phyloP scores from a whole-genome alignment of 2,329 filamentous ascomycete genomes.

The Fulvia fulva region DNA sequence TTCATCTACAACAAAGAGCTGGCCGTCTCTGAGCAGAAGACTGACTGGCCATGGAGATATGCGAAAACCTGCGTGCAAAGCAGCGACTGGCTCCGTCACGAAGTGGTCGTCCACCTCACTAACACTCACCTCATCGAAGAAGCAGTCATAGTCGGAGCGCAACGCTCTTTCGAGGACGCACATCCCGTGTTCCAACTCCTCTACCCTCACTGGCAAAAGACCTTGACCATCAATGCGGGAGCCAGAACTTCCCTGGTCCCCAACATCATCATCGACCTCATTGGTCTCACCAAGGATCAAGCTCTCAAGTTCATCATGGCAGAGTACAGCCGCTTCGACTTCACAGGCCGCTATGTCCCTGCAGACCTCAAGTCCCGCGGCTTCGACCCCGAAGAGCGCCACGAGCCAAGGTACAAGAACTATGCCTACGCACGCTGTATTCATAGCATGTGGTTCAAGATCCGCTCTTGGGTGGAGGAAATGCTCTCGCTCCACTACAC shows the following conservation, averaged over 20 bases:
- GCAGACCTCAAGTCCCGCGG: slow-evolving; percentile 44
- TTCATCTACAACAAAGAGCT: slow-evolving; percentile 49
- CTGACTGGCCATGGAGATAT: slow-evolving; percentile 52
- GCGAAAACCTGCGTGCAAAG: slow-evolving; percentile 50
- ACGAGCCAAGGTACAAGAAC: slow-evolving; percentile 43
- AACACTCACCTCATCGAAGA: slow-evolving; percentile 23
- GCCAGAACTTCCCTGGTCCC: slow-evolving; percentile 46
- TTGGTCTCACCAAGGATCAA: slow-evolving; percentile 40
- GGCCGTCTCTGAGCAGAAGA: slow-evolving; percentile 35
- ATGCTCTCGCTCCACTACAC: slow-evolving; percentile 15
- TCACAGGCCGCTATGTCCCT: slow-evolving; percentile 44
- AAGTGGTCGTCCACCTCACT: slow-evolving; percentile 44
- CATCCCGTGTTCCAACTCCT: slow-evolving; percentile 45
- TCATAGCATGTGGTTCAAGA: slow-evolving; percentile 42
- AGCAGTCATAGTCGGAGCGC: slow-evolving; percentile 19
- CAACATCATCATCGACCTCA: slow-evolving; percentile 41
- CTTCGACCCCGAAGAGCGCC: slow-evolving; percentile 35
- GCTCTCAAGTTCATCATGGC: slow-evolving; percentile 38
- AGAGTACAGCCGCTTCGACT: slow-evolving; percentile 46
- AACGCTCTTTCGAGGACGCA: slow-evolving; percentile 42
- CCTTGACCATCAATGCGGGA: slow-evolving; percentile 48
- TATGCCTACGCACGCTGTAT: slow-evolving; percentile 50
- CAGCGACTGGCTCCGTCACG: slow-evolving; percentile 49
- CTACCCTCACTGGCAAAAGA: slow-evolving; percentile 50
- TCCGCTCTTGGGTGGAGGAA: slow-evolving; percentile 41